Evolutionary conservation across 495 filamentous ascomycete genomes (phyloP), one percentile per base, ranked within the genome.

Genomic region (Acidiella bohemica): DNA sequence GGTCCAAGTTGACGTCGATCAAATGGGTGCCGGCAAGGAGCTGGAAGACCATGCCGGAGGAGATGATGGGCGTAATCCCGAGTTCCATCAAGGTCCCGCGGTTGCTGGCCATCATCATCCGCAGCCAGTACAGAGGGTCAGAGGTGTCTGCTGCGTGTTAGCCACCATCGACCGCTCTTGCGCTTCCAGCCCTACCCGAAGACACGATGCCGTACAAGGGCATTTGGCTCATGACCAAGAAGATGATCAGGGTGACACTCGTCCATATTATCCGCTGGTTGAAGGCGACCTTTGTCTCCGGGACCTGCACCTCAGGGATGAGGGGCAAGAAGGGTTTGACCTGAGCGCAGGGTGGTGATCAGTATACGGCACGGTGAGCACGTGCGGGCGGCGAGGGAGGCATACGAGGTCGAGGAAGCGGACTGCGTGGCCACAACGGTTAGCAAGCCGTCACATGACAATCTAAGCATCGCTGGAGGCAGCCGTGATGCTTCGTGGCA

Each of bases 211-310:
- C 53, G 49, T 58, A 60, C 32, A 59, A 50, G 39, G 92, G 92
- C 90, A 99, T 96, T 67, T 99, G 90, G 67, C 83, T 93, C 92
- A 99, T 99, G 60, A 99, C 88, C 80, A 97, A 71, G 75, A 96
- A 97, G 67, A 95, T 92, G 57, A 95, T 67, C 51, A 95, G 71
- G 41, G 88, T 96, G 64, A 94, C 76, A 59, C 86, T 88, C 25
- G 92, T 99, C 92, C 92, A 99, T 86, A 96, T 93, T 74, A 96
- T 67, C 69, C 92, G 88, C 67, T 96, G 47, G 12, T 54, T 24
- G 76, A 96, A 99, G 49, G 88, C 84, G 35, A 87, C 80, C 70
- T 93, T 94, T 53, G 80, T 78, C 69, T 99, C 90, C 44, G 90
- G 92, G 53, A 92, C 78, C 67, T 86, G 79, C 63, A 99, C 90